phyloP scores from a whole-genome alignment of 768 basidiomycete genomes.

The Stropharia rugosoannulata region DNA sequence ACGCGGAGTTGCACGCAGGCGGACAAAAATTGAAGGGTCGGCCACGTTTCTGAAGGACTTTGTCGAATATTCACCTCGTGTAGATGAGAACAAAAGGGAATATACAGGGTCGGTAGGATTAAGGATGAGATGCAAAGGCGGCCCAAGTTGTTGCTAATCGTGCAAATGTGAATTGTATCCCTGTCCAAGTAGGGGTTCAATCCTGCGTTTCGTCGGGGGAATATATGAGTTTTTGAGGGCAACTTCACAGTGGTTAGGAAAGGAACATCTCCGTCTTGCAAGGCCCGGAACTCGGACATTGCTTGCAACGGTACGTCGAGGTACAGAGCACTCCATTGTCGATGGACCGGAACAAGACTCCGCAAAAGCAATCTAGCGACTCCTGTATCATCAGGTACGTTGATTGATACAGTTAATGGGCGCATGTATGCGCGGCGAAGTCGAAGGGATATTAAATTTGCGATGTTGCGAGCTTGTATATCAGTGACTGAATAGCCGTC shows the following conservation, averaged over 20 bases:
- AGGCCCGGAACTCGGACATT: conserved; percentile 1
- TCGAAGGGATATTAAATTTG: conserved; percentile 1
- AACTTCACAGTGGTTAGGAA: conserved; percentile 12
- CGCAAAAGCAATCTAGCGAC: conserved; percentile 7
- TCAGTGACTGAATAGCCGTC: background rate
- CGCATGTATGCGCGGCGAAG: conserved; percentile 1
- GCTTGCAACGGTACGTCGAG: conserved; percentile 8
- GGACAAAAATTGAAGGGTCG: conserved; percentile 8
- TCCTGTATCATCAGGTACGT: conserved; percentile 5
- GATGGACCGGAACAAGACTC: conserved; percentile 11
- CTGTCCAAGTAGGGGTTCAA: background rate
- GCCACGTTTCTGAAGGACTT: conserved; percentile 13
- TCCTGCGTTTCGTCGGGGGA: background rate
- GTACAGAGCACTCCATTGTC: conserved; percentile 12
- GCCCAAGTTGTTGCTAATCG: conserved; percentile 4
- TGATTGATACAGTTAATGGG: conserved; percentile 14
- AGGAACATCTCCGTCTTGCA: conserved; percentile 10
- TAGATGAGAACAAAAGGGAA: conserved; percentile 7
- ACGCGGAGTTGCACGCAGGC: conserved; percentile 10
- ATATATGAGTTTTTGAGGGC: conserved; percentile 1
- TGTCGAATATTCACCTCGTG: conserved; percentile 15
- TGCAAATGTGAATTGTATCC: conserved; percentile 5
- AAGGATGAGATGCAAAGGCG: conserved; percentile 10
- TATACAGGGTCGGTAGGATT: background rate
- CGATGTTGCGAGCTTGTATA: background rate